Evolutionary conservation across 768 basidiomycete genomes (phyloP), one percentile per base, ranked within the genome.

Genomic region (Trametes sanguinea): DNA sequence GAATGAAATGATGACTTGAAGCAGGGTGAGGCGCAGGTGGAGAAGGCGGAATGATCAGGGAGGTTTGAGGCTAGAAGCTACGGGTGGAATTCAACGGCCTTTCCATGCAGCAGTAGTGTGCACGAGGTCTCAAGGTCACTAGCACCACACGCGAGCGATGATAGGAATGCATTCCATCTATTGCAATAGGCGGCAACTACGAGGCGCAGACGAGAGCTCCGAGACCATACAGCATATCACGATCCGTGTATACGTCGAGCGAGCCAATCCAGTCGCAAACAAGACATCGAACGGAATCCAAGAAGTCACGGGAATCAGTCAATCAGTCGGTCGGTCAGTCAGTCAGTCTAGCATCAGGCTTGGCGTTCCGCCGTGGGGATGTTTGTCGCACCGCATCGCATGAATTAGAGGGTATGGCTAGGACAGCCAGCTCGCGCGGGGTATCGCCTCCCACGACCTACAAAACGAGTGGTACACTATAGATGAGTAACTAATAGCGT

Each of bases 401-500:
- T 54, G 22, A 6, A 54, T 58, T 57, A 54, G 14, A 14, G n/a
- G 52, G 62, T 63, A 63, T 63, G 51, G 56, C 39, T n/a, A 33
- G 6, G 6, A 37, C n/a, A 14, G 48, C 30, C 30, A 29, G 44
- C 44, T 40, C 56, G 46, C 56, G 62, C 51, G 56, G 45, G 61
- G 52, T 63, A 58, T 63, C 32, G 22, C 44, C 55, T 51, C 54
- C 48, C 27, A 50, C 43, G 43, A 51, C 61, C 61, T 62, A 51
- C 52, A 60, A 13, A 6, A 37, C 35, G 45, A 46, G 27, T 32
- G 9, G 39, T 57, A 62, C 61, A 62, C 51, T 46, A 48, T 40
- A 30, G 17, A 17, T 54, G 47, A 45, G 39, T n/a, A 46, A 39
- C 33, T 37, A 47, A 32, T 37, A 56, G 40, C 32, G 54, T 47